These are phyloP conservation scores for Pleurostoma richardsiae DNA, from an alignment of 2,329 filamentous ascomycete genomes.

Conservation along the genomic window DNA sequence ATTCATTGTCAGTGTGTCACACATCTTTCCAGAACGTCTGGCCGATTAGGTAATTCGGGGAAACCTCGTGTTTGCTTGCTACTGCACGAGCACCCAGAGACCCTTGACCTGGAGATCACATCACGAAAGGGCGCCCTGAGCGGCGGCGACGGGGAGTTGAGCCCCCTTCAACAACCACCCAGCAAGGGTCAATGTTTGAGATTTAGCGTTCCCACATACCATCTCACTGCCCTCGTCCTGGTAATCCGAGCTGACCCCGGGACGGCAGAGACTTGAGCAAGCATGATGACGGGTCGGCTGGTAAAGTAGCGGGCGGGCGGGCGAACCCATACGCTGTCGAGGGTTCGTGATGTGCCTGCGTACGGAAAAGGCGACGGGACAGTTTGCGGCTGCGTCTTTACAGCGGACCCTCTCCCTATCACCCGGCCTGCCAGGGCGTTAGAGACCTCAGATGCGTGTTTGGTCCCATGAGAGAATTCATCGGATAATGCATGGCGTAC, in stretches of 20 bases:
- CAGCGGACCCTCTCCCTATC: too few species aligned
- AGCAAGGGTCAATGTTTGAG: not conserved
- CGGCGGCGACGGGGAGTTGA: not conserved
- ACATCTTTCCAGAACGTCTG: constrained; percentile 1
- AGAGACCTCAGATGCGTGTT: too few species aligned
- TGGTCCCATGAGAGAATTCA: too few species aligned
- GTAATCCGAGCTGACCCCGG: not conserved
- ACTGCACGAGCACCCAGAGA: too few species aligned
- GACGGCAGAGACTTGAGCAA: not conserved
- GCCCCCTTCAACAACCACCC: not conserved
- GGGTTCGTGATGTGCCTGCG: not conserved
- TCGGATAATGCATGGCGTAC: too few species aligned
- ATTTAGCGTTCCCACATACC: not conserved
- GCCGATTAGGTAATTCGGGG: too few species aligned
- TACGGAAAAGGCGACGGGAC: too few species aligned
- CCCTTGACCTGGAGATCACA: too few species aligned
- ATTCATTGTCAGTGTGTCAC: not conserved
- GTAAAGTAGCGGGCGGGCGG: not conserved
- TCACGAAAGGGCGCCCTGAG: too few species aligned
- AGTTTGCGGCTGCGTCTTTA: too few species aligned
- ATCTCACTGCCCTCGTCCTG: not conserved
- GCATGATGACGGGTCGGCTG: not conserved
- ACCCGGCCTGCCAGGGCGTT: too few species aligned
- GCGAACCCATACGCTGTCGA: not conserved
- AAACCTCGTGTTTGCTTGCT: too few species aligned